Evolutionary conservation across 768 basidiomycete species (phyloP).

Genomic region (Collybia nuda): DNA sequence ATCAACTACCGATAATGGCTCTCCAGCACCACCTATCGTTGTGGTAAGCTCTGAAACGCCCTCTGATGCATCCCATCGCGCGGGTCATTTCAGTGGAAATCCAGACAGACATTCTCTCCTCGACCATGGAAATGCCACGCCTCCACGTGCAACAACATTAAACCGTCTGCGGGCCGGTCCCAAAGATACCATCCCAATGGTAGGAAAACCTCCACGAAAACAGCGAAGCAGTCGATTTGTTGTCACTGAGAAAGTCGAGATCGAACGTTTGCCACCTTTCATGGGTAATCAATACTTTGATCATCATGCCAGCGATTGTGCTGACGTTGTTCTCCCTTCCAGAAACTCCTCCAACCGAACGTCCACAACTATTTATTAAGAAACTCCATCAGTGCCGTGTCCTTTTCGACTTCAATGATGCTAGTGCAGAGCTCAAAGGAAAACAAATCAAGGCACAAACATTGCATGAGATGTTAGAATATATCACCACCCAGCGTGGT

Average conservation of each 20-base stretch:
- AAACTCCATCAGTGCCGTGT: constrained; percentile 97
- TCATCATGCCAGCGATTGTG: not conserved
- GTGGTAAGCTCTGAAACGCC: constrained; percentile 77
- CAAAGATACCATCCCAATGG: constrained; percentile 96
- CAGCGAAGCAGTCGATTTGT: constrained; percentile 97
- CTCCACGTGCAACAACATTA: constrained; percentile 67
- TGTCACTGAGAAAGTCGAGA: constrained; percentile 93
- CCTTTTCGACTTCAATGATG: constrained; percentile 98
- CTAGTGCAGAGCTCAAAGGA: constrained; percentile 90
- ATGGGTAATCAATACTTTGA: constrained; percentile 52
- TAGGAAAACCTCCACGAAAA: constrained; percentile 95
- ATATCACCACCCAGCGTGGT: constrained; percentile 94
- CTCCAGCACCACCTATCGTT: constrained; percentile 78
- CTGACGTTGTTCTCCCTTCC: constrained; percentile 15
- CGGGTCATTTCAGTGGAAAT: constrained; percentile 36
- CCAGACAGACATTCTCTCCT: constrained; percentile 50
- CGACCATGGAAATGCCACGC: constrained; percentile 51
- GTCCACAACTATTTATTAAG: constrained; percentile 87
- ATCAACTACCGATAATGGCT: constrained; percentile 42
- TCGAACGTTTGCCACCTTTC: constrained; percentile 92
- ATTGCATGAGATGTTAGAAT: constrained; percentile 97
- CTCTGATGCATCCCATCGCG: constrained; percentile 44
- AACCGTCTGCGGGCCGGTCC: constrained; percentile 79
- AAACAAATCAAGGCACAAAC: constrained; percentile 99
- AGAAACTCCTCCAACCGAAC: constrained; percentile 90